A percentile compares a stretch with the other conserved stretches of the same genome.
phyloP scores from a whole-genome alignment of 352 stramenopile genomes.

The Halophytophthora polymorphica region DNA sequence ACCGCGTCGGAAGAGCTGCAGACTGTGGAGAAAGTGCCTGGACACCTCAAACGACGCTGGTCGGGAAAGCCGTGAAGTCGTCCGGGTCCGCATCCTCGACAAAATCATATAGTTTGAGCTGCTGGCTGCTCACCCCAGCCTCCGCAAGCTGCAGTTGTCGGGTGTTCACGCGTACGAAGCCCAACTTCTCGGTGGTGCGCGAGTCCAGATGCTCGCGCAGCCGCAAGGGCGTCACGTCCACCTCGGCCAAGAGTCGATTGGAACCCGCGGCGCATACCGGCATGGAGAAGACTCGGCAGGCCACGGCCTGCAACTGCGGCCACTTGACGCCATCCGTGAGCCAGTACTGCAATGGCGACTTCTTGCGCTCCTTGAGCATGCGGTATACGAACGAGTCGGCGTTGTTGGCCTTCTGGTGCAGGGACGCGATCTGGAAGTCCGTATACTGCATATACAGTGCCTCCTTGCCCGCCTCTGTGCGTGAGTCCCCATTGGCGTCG shows the following conservation, averaged over 20 bases:
- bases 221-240: slow-evolving; percentile 3
- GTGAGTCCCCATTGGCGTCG: slow-evolving; percentile 13
- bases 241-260: slow-evolving; percentile 3
- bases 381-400: slow-evolving; percentile 34
- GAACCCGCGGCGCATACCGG: slow-evolving; percentile 20
- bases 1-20: no score
- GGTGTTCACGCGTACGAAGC: slow-evolving; percentile 30
- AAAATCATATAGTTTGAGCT: slow-evolving; percentile 4
- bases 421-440: slow-evolving; percentile 34
- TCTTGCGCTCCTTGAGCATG: slow-evolving; percentile 47
- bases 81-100: slow-evolving; percentile 6
- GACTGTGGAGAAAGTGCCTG: no score
- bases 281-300: slow-evolving; percentile 38
- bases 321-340: slow-evolving; percentile 45
- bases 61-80: slow-evolving; percentile 25
- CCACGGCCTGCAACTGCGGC: slow-evolving; percentile 42
- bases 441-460: slow-evolving; percentile 44
- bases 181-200: slow-evolving; percentile 24
- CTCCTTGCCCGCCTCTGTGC: slow-evolving; percentile 27
- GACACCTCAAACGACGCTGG: no score
- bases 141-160: slow-evolving; percentile 19
- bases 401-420: slow-evolving; percentile 28
- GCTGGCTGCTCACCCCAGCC: slow-evolving; percentile 6
- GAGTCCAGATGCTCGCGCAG: slow-evolving; percentile 16
- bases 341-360: slow-evolving; percentile 51